phyloP scores from a whole-genome alignment of 1,139 yeast genomes.

The Candida mesenterica region DNA sequence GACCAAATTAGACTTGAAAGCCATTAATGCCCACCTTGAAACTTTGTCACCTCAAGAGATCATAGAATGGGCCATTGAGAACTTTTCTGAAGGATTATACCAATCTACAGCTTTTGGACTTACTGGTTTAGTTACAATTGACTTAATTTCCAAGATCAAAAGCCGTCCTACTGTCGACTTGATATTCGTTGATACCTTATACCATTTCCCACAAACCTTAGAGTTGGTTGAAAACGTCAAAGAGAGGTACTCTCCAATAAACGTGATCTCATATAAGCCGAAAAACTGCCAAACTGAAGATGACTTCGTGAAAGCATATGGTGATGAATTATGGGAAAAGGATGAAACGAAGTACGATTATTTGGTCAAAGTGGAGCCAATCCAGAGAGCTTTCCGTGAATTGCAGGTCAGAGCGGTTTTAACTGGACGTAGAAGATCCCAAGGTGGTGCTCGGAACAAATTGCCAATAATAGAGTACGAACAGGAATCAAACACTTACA shows the following conservation, averaged over 20 bases:
- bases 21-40: slow-evolving; percentile 61
- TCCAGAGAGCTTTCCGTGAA: slow-evolving; percentile 77
- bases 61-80: slow-evolving; percentile 74
- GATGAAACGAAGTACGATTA: slow-evolving; percentile 83
- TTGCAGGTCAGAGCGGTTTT: slow-evolving; percentile 76
- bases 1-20: slow-evolving; percentile 40
- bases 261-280: slow-evolving; percentile 67
- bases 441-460: slow-evolving; percentile 80
- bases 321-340: slow-evolving; percentile 78
- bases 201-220: slow-evolving; percentile 90
- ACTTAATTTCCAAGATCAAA: slow-evolving; percentile 65
- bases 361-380: slow-evolving; percentile 89
- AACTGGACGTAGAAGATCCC: slow-evolving; percentile 89
- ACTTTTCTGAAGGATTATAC: slow-evolving; percentile 69
- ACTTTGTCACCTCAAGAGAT: slow-evolving; percentile 66
- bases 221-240: slow-evolving; percentile 65
- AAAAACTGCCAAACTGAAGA: slow-evolving; percentile 49
- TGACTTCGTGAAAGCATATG: slow-evolving; percentile 69
- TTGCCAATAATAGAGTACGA: slow-evolving; percentile 79
- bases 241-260: slow-evolving; percentile 47
- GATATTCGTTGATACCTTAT: slow-evolving; percentile 85
- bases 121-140: slow-evolving; percentile 85
- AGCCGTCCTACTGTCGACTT: slow-evolving; percentile 58
- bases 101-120: slow-evolving; percentile 97
- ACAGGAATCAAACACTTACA: slow-evolving; percentile 63